phyloP scores from a whole-genome alignment of 2,329 filamentous ascomycete species.

The Arthrobotrys pseudoclavata region DNA sequence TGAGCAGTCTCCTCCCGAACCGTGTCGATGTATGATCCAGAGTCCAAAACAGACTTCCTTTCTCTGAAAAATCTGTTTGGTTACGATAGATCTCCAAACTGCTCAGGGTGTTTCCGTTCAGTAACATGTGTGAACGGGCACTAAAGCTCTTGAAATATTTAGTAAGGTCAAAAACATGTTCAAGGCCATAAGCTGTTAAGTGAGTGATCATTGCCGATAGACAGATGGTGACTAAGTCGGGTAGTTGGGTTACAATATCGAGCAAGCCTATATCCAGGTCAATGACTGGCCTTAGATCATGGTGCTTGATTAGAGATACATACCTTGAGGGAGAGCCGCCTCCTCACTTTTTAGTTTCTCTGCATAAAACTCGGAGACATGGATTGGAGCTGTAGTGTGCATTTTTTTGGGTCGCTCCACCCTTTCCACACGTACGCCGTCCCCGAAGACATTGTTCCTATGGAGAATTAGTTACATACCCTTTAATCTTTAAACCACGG shows the following conservation, averaged over 20 bases:
- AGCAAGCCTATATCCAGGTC: slow-evolving; percentile 73
- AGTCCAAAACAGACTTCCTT: slow-evolving; percentile 94
- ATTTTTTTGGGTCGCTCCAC: slow-evolving; percentile 82
- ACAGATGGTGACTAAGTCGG: slow-evolving; percentile 89
- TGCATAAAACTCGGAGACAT: slow-evolving; percentile 93
- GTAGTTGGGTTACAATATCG: slow-evolving; percentile 86
- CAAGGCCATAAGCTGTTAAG: slow-evolving; percentile 88
- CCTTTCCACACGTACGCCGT: slow-evolving; percentile 86
- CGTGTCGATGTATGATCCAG: slow-evolving; percentile 91
- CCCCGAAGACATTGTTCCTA: slow-evolving; percentile 88
- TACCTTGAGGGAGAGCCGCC: slow-evolving; percentile 66
- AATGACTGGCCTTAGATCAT: not conserved
- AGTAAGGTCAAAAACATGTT: slow-evolving; percentile 95
- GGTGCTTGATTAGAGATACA: not conserved
- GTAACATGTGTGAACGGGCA: slow-evolving; percentile 91
- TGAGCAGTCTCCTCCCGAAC: slow-evolving; percentile 86
- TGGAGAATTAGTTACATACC: slow-evolving; percentile 53
- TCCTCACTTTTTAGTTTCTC: slow-evolving; percentile 80
- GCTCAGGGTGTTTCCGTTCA: slow-evolving; percentile 94
- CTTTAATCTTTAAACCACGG: not conserved
- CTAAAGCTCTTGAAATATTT: slow-evolving; percentile 98
- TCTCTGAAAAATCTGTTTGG: slow-evolving; percentile 84
- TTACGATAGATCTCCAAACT: slow-evolving; percentile 97
- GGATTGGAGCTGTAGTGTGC: slow-evolving; percentile 85
- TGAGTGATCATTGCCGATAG: slow-evolving; percentile 97